Conservation (phyloP, 331 rosid genomes). For the Quercus phellos region DNA sequence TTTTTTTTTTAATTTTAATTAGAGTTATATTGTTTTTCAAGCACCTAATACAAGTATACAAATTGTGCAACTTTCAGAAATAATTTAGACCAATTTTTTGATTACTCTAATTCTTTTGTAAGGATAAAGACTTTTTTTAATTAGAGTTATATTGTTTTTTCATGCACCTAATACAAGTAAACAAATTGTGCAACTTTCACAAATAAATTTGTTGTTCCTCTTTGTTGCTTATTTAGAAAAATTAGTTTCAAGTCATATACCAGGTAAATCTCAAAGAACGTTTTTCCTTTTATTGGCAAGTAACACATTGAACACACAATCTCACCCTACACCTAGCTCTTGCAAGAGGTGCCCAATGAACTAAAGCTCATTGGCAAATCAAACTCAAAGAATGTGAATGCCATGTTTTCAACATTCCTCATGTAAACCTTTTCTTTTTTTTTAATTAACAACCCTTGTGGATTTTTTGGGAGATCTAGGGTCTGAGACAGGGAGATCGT, state of each 20-base stretch:
- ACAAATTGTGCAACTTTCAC: slow-evolving; percentile 6
- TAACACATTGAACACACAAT: too few relatives aligned
- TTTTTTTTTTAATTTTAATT: not conserved
- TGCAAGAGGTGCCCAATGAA: too few relatives aligned
- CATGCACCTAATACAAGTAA: not conserved
- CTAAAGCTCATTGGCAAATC: not conserved
- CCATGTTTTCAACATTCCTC: slow-evolving; percentile 2
- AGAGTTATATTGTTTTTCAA: slow-evolving; percentile 3
- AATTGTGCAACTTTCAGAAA: slow-evolving; percentile 11
- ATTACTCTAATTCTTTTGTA: slow-evolving; percentile 1
- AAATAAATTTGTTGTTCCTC: slow-evolving; percentile 10
- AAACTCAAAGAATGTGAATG: slow-evolving; percentile 1
- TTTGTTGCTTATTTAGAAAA: slow-evolving; percentile 6
- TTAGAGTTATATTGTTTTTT: slow-evolving; percentile 3
- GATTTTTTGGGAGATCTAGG: too few relatives aligned
- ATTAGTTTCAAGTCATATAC: not conserved
- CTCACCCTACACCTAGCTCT: too few relatives aligned
- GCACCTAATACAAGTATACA: not conserved
- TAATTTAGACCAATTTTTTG: slow-evolving; percentile 11
- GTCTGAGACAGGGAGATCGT: too few relatives aligned
- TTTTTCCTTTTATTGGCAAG: not conserved
- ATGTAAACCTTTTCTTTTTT: not conserved
- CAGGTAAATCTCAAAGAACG: not conserved
- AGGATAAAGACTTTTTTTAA: not conserved
- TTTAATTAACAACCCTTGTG: too few relatives aligned